These are phyloP conservation scores for Cryptococcus sp. DNA, from an alignment of 1,284 basidiomycete genomes.

Conservation along the genomic window DNA sequence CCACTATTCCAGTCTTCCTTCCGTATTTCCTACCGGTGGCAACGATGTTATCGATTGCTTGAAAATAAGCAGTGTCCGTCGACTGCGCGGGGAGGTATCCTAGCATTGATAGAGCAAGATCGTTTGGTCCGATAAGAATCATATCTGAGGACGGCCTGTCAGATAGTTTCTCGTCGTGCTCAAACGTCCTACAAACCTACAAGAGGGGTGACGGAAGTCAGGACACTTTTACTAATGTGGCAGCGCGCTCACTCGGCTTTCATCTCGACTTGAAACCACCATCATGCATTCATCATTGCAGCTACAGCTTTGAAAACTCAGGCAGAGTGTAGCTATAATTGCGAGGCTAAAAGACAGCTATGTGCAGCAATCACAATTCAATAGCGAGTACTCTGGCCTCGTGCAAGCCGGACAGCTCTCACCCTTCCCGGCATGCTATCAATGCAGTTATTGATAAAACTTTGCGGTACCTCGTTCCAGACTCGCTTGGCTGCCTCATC, in stretches of 20 bases:
- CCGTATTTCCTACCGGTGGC: conserved; percentile 31
- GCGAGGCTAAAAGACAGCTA: too few relatives aligned
- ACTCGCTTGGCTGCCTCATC: not conserved
- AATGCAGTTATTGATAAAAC: conserved; percentile 1
- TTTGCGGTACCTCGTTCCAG: conserved; percentile 8
- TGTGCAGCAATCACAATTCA: not conserved
- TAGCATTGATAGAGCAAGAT: conserved; percentile 39
- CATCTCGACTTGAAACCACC: too few relatives aligned
- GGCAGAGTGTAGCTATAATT: too few relatives aligned
- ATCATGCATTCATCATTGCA: too few relatives aligned
- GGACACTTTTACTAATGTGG: too few relatives aligned
- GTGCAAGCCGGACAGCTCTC: not conserved
- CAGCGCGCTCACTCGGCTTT: too few relatives aligned
- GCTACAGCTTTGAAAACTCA: too few relatives aligned
- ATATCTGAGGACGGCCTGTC: conserved; percentile 21
- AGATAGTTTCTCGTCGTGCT: too few relatives aligned
- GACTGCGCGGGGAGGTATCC: conserved; percentile 38
- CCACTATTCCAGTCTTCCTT: conserved; percentile 33
- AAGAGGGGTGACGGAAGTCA: too few relatives aligned
- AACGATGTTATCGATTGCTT: conserved; percentile 36
- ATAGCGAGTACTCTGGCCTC: conserved; percentile 5
- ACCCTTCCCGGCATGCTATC: conserved; percentile 12
- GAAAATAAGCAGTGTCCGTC: conserved; percentile 35
- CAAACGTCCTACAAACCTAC: too few relatives aligned
- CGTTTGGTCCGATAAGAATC: conserved; percentile 46